Conservation (phyloP, 352 stramenopile species). For the Phytophthora fragariae region DNA sequence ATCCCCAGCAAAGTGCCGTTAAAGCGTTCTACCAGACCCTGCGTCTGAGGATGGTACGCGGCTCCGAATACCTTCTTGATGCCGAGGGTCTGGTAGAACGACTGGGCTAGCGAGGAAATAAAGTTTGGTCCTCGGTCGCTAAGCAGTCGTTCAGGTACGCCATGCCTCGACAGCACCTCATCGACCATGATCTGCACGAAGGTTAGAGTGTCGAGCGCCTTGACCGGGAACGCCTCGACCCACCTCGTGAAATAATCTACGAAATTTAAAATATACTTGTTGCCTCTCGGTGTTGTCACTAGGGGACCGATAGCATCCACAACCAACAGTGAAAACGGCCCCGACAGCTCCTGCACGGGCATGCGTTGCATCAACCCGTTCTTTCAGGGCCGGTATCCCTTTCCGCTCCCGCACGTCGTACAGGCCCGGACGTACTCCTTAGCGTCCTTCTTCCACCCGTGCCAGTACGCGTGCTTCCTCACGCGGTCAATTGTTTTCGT, state of each 20-base stretch:
- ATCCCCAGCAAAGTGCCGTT: no score
- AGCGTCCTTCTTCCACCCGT: background rate
- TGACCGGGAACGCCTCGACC: background rate
- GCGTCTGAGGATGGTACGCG: no score
- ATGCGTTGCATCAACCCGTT: conserved; percentile 10
- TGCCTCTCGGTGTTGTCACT: background rate
- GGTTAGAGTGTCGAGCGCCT: no score
- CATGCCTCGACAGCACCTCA: background rate
- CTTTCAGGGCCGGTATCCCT: conserved; percentile 1
- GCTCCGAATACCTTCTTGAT: no score
- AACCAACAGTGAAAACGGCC: background rate
- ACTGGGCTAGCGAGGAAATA: background rate
- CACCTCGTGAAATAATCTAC: background rate
- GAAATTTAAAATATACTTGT: background rate
- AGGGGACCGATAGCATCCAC: background rate
- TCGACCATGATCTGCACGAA: background rate
- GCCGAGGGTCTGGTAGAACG: no score
- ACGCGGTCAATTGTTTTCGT: conserved; percentile 5
- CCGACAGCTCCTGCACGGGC: conserved; percentile 1
- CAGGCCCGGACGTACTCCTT: background rate
- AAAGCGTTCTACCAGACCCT: no score
- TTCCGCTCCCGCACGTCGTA: background rate
- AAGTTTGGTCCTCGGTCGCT: conserved; percentile 12
- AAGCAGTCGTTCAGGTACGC: background rate
- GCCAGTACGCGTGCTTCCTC: conserved; percentile 3